Percentiles rank a stretch among this genome's conserved stretches.
These are phyloP conservation scores for Psidium guajava DNA, from an alignment of 345 rosid species.

Conservation along the genomic window DNA sequence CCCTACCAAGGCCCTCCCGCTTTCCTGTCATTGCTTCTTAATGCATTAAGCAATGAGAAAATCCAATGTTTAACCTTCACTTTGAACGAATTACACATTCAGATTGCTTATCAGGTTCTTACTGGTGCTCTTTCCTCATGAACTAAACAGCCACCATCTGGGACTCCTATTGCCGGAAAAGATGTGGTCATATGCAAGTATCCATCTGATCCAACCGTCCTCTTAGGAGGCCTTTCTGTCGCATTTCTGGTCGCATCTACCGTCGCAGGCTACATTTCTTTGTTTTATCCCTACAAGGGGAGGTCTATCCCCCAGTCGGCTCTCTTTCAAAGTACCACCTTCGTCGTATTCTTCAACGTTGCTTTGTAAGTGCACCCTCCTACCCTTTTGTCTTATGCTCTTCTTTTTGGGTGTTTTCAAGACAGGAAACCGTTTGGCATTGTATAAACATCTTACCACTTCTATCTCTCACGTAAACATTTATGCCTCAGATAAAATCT, in stretches of 20 bases:
- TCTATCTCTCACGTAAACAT: background rate
- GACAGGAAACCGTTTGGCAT: background rate
- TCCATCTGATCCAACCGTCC: constrained; percentile 65
- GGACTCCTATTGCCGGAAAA: constrained; percentile 49
- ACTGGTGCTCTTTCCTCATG: background rate
- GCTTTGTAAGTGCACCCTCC: constrained; percentile 41
- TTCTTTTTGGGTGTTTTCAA: background rate
- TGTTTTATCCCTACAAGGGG: constrained; percentile 69
- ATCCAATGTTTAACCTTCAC: background rate
- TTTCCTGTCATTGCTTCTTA: too few relatives aligned
- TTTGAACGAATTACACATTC: background rate
- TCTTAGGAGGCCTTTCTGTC: constrained; percentile 56
- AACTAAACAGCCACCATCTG: constrained; percentile 45
- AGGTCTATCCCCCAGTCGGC: constrained; percentile 61
- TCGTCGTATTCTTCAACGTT: constrained; percentile 60
- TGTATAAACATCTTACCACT: background rate
- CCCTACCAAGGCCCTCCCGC: background rate
- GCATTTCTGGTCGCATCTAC: constrained; percentile 42
- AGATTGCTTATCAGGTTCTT: too few relatives aligned
- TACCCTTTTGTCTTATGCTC: background rate
- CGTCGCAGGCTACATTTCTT: constrained; percentile 43
- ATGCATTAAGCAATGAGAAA: background rate
- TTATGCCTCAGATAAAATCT: background rate
- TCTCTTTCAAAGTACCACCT: constrained; percentile 45
- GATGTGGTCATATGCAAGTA: constrained; percentile 71